Evolutionary conservation across 2,329 filamentous ascomycete genomes (phyloP).

Genomic region (Fusarium austroafricanum): DNA sequence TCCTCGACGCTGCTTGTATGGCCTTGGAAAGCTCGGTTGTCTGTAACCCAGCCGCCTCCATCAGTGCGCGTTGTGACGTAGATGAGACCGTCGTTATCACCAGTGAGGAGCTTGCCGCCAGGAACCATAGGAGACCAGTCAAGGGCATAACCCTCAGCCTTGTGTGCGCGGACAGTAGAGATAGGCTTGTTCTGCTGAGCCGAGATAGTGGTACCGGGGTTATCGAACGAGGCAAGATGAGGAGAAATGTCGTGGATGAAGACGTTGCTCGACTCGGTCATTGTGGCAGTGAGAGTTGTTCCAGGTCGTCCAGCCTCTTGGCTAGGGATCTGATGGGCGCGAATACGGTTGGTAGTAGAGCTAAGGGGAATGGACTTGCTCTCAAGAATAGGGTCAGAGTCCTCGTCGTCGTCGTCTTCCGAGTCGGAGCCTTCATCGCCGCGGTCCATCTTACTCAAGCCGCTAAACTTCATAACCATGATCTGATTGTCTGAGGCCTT

Average conservation of each 20-base stretch:
- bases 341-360: conserved; percentile 94
- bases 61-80: conserved; percentile 88
- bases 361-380: conserved; percentile 87
- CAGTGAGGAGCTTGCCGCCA: conserved; percentile 87
- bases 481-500: conserved; percentile 89
- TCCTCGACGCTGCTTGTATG: conserved; percentile 92
- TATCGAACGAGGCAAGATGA: conserved; percentile 89
- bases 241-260: conserved; percentile 95
- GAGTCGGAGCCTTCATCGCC: conserved; percentile 75
- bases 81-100: conserved; percentile 90
- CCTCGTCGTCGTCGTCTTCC: conserved; percentile 80
- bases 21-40: conserved; percentile 83
- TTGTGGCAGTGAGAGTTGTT: conserved; percentile 87
- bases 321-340: conserved; percentile 82
- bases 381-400: conserved; percentile 90
- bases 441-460: conserved; percentile 86
- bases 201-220: conserved; percentile 82
- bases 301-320: conserved; percentile 77
- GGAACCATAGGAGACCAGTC: conserved; percentile 89
- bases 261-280: conserved; percentile 90
- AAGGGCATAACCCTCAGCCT: conserved; percentile 93
- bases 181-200: conserved; percentile 89
- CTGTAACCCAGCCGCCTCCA: conserved; percentile 89
- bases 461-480: conserved; percentile 96
- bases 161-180: conserved; percentile 89